Conservation (phyloP, 257 asterid genomes). For the Rubia yunnanensis region DNA sequence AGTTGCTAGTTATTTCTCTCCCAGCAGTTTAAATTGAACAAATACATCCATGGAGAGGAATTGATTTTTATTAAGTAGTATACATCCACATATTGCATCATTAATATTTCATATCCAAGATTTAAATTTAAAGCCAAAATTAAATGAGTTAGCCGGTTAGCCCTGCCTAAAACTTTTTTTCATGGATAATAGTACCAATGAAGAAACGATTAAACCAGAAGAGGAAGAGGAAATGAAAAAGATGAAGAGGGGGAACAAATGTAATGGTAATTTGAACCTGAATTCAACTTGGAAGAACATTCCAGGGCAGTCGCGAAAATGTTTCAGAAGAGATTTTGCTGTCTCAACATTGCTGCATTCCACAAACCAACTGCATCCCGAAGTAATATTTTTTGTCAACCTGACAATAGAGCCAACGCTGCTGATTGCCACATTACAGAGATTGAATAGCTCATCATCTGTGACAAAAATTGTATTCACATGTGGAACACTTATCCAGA, state of each 20-base stretch:
- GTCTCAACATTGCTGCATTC: constrained; percentile 52
- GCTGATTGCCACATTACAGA: constrained; percentile 50
- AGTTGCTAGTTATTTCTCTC: not conserved
- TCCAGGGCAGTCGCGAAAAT: constrained; percentile 46
- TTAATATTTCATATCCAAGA: not conserved
- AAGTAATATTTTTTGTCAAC: constrained; percentile 33
- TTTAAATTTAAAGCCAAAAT: not conserved
- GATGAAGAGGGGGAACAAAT: not conserved
- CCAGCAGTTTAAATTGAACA: not conserved
- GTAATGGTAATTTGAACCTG: constrained; percentile 34
- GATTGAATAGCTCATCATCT: constrained; percentile 47
- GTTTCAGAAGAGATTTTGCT: constrained; percentile 42
- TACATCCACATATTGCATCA: not conserved
- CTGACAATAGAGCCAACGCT: constrained; percentile 44
- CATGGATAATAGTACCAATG: not conserved
- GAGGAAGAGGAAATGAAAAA: not conserved
- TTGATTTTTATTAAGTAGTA: not conserved
- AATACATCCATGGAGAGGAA: not conserved
- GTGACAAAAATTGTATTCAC: constrained; percentile 28
- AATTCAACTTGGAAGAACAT: constrained; percentile 53
- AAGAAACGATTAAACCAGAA: not conserved
- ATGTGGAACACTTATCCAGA: constrained; percentile 41
- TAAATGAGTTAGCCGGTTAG: not conserved
- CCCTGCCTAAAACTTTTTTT: not conserved
- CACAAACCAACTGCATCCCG: constrained; percentile 45